These are phyloP conservation scores for Tulasnella sp. DNA, from an alignment of 768 basidiomycete genomes.

Conservation along the genomic window DNA sequence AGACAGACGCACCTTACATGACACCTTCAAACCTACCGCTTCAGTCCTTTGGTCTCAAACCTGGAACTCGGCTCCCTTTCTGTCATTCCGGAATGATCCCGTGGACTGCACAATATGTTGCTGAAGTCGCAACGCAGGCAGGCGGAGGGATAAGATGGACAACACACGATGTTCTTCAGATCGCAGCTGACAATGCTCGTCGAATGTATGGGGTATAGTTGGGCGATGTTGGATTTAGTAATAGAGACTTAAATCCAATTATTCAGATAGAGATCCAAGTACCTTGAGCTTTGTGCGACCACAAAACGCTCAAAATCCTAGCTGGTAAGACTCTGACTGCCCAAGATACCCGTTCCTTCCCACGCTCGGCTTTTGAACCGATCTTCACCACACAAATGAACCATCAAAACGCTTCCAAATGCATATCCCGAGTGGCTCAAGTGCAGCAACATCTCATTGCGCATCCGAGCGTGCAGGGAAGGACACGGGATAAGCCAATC, in stretches of 20 bases:
- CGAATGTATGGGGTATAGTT: conserved; percentile 41
- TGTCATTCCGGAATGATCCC: conserved; percentile 76
- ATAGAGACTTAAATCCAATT: too few species aligned
- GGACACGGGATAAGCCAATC: background rate
- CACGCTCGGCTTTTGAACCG: too few species aligned
- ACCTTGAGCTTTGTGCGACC: too few species aligned
- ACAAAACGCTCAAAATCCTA: too few species aligned
- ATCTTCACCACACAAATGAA: too few species aligned
- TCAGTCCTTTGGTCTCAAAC: conserved; percentile 31
- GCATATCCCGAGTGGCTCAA: conserved; percentile 6
- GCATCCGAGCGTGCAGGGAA: background rate
- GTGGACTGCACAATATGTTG: conserved; percentile 71
- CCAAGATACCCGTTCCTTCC: too few species aligned
- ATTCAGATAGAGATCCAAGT: too few species aligned
- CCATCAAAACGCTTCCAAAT: too few species aligned
- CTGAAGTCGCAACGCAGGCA: conserved; percentile 31
- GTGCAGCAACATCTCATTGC: background rate
- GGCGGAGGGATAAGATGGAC: conserved; percentile 1
- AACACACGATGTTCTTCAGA: conserved; percentile 19
- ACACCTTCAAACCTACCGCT: conserved; percentile 59
- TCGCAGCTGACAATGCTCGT: conserved; percentile 53
- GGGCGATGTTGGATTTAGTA: too few species aligned
- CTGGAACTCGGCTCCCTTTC: conserved; percentile 38
- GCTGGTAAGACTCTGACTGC: too few species aligned
- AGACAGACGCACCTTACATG: conserved; percentile 87